These are phyloP conservation scores for Vanrija sp. DNA, from an alignment of 1,284 basidiomycete genomes.

Conservation along the genomic window DNA sequence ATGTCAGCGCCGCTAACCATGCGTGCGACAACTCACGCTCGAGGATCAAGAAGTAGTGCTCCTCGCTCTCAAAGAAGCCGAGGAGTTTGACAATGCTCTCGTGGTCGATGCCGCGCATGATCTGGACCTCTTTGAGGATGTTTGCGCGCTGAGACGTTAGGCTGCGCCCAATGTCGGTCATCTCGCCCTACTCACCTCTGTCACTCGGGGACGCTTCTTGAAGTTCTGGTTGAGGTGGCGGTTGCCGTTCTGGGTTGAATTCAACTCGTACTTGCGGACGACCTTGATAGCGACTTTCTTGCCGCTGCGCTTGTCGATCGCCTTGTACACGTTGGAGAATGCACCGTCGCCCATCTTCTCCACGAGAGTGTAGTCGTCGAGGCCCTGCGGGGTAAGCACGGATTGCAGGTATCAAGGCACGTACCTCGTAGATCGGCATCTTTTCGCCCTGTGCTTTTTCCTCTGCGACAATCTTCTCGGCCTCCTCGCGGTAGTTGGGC, in stretches of 20 bases:
- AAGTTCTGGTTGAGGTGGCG: slow-evolving; percentile 88
- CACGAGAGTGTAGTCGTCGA: slow-evolving; percentile 75
- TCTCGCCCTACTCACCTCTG: slow-evolving; percentile 65
- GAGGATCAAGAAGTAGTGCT: slow-evolving; percentile 91
- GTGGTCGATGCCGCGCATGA: slow-evolving; percentile 94
- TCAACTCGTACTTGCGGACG: slow-evolving; percentile 94
- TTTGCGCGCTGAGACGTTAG: slow-evolving; percentile 73
- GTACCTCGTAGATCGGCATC: slow-evolving; percentile 69
- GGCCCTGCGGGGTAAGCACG: slow-evolving; percentile 52
- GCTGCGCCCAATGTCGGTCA: background rate
- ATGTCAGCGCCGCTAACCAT: background rate
- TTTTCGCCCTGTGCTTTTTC: slow-evolving; percentile 68
- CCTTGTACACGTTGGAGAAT: slow-evolving; percentile 98
- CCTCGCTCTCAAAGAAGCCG: slow-evolving; percentile 83
- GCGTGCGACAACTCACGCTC: slow-evolving; percentile 62
- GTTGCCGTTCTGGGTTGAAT: slow-evolving; percentile 85
- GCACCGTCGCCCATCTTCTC: slow-evolving; percentile 98
- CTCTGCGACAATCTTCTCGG: slow-evolving; percentile 71
- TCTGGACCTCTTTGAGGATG: slow-evolving; percentile 99
- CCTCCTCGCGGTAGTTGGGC: slow-evolving; percentile 57
- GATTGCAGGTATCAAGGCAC: background rate
- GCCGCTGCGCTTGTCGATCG: slow-evolving; percentile 69
- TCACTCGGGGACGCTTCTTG: slow-evolving; percentile 88
- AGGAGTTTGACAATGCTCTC: slow-evolving; percentile 83
- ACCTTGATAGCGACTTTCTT: slow-evolving; percentile 94